These are phyloP conservation scores for Pichia californica DNA, from an alignment of 805 yeast genomes.

Conservation along the genomic window DNA sequence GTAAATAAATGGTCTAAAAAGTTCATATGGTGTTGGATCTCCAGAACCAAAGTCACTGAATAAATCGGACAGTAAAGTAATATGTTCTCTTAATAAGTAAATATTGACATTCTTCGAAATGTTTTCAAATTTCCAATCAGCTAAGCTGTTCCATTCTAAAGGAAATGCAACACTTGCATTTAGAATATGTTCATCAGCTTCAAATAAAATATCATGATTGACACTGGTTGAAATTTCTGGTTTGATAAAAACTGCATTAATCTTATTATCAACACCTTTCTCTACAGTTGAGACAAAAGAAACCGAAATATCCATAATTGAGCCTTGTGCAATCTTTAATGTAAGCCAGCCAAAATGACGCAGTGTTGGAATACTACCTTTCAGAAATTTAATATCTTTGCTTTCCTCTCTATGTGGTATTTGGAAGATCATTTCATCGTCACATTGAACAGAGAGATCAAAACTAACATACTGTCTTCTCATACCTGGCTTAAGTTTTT, in stretches of 20 bases:
- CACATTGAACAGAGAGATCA: constrained; percentile 45
- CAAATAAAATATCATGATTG: constrained; percentile 74
- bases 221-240: constrained; percentile 77
- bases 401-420: constrained; percentile 82
- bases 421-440: constrained; percentile 62
- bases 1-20: constrained; percentile 68
- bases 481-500: constrained; percentile 39
- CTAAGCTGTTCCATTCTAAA: constrained; percentile 73
- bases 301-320: constrained; percentile 40
- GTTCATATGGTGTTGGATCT: constrained; percentile 62
- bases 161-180: constrained; percentile 63
- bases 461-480: constrained; percentile 52
- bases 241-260: constrained; percentile 39
- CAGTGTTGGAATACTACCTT: constrained; percentile 17
- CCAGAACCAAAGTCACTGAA: constrained; percentile 73
- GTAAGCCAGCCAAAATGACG: constrained; percentile 94
- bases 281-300: constrained; percentile 46
- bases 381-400: constrained; percentile 44
- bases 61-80: constrained; percentile 64
- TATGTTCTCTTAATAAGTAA: constrained; percentile 77
- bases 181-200: constrained; percentile 51
- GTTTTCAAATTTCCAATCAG: constrained; percentile 59
- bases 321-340: constrained; percentile 47
- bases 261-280: constrained; percentile 48
- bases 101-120: constrained; percentile 46